These are phyloP conservation scores for Penicillium parvum DNA, from an alignment of 495 filamentous ascomycete species.

Conservation along the genomic window DNA sequence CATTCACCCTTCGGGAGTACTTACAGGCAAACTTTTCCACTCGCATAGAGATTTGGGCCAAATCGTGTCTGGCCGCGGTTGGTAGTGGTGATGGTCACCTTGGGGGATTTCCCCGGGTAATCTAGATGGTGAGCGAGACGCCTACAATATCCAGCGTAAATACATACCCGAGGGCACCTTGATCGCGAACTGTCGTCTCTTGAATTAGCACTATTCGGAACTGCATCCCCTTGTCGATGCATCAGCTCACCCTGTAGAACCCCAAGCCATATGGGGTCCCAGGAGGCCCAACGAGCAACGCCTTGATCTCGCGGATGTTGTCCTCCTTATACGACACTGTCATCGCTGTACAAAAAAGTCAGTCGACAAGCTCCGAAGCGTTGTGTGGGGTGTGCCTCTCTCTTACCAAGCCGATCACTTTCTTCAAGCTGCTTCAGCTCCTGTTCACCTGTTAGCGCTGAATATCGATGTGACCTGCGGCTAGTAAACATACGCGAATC, in stretches of 20 bases:
- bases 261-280: conserved; percentile 96
- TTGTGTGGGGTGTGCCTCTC: neutral
- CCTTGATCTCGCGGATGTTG: conserved; percentile 83
- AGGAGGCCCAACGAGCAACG: conserved; percentile 86
- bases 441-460: conserved; percentile 1
- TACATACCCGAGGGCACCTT: conserved; percentile 31
- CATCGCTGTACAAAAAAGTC: conserved; percentile 6
- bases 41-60: conserved; percentile 94
- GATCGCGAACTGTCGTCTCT: conserved; percentile 29
- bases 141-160: neutral
- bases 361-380: neutral
- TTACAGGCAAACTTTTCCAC: conserved; percentile 88
- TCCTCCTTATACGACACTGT: conserved; percentile 73
- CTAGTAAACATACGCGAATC: conserved; percentile 10
- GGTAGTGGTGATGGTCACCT: conserved; percentile 73
- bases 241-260: conserved; percentile 75
- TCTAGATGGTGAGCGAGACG: conserved; percentile 46
- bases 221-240: neutral
- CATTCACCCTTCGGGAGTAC: too few relatives aligned
- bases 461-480: neutral
- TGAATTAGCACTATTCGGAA: neutral
- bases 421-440: conserved; percentile 15
- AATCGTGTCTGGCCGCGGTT: conserved; percentile 84
- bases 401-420: conserved; percentile 15
- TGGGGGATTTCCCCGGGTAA: conserved; percentile 80